Evolutionary conservation across 805 yeast genomes (phyloP).

Genomic region (Tetrapisispora pingtungensis): DNA sequence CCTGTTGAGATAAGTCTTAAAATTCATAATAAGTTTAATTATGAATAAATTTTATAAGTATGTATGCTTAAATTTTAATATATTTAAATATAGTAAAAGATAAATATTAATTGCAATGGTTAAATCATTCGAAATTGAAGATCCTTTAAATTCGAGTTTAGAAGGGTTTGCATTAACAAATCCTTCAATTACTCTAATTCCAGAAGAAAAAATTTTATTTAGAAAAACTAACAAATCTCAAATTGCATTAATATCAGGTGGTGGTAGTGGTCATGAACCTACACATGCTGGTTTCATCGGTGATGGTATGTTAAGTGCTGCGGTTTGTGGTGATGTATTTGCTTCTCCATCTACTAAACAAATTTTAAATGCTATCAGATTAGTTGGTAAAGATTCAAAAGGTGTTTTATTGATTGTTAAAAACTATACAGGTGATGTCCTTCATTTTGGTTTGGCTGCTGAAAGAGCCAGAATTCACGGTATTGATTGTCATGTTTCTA

Average conservation of each 20-base stretch:
- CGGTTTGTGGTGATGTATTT: constrained; percentile 84
- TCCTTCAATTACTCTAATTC: constrained; percentile 30
- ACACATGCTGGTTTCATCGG: constrained; percentile 90
- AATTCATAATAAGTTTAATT: too few species aligned
- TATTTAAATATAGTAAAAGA: too few species aligned
- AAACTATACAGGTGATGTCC: constrained; percentile 89
- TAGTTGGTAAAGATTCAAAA: constrained; percentile 25
- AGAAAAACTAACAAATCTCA: constrained; percentile 35
- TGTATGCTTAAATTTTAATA: too few species aligned
- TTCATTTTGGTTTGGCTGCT: constrained; percentile 86
- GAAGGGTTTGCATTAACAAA: constrained; percentile 32
- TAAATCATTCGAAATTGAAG: constrained; percentile 33
- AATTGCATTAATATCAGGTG: constrained; percentile 75
- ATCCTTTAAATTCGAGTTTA: constrained; percentile 31
- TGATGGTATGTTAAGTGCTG: constrained; percentile 69
- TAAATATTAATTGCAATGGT: constrained; percentile 8
- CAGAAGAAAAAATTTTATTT: constrained; percentile 31
- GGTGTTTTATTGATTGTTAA: constrained; percentile 78
- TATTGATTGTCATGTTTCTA: constrained; percentile 56
- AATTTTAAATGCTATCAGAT: constrained; percentile 52
- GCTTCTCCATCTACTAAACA: constrained; percentile 94
- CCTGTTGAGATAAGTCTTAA: too few species aligned
- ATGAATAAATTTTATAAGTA: too few species aligned
- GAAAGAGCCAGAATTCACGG: constrained; percentile 81
- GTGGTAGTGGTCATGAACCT: constrained; percentile 96